Evolutionary conservation across 768 basidiomycete species (phyloP).

Genomic region (Macrolepiota albuminosa): DNA sequence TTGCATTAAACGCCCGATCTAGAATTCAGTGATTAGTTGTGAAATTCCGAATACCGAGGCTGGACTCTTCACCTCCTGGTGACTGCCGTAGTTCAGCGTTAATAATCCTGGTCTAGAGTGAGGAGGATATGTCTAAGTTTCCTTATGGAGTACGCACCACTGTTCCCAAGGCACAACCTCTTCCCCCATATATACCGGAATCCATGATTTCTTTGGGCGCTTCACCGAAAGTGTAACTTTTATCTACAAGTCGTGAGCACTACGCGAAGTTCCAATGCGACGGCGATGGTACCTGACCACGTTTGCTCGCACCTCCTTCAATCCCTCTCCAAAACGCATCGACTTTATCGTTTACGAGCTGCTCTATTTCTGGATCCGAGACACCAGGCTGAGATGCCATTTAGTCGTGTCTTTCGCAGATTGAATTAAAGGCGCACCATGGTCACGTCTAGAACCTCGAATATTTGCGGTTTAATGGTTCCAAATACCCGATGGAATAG

Average conservation of each 20-base stretch:
- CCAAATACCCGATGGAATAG: conserved; percentile 84
- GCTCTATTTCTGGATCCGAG: conserved; percentile 66
- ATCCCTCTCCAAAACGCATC: conserved; percentile 76
- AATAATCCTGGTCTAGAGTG: conserved; percentile 49
- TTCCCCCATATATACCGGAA: conserved; percentile 63
- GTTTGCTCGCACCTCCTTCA: conserved; percentile 56
- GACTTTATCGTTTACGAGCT: conserved; percentile 70
- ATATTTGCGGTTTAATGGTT: conserved; percentile 67
- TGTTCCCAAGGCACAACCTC: conserved; percentile 88
- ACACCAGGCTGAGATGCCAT: conserved; percentile 59
- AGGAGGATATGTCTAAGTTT: background rate
- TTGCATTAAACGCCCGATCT: conserved; percentile 51
- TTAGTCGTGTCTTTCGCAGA: background rate
- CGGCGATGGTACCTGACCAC: conserved; percentile 53
- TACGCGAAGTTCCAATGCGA: background rate
- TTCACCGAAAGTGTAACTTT: conserved; percentile 74
- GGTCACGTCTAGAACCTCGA: conserved; percentile 80
- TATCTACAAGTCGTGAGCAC: conserved; percentile 38
- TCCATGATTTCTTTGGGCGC: conserved; percentile 75
- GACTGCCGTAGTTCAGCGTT: conserved; percentile 78
- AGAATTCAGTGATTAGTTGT: background rate
- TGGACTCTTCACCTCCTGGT: conserved; percentile 49
- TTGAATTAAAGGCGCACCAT: conserved; percentile 51
- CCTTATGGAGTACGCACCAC: conserved; percentile 43
- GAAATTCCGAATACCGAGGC: background rate